These are phyloP conservation scores for Tuber borchii DNA, from an alignment of 495 filamentous ascomycete species.

Conservation along the genomic window DNA sequence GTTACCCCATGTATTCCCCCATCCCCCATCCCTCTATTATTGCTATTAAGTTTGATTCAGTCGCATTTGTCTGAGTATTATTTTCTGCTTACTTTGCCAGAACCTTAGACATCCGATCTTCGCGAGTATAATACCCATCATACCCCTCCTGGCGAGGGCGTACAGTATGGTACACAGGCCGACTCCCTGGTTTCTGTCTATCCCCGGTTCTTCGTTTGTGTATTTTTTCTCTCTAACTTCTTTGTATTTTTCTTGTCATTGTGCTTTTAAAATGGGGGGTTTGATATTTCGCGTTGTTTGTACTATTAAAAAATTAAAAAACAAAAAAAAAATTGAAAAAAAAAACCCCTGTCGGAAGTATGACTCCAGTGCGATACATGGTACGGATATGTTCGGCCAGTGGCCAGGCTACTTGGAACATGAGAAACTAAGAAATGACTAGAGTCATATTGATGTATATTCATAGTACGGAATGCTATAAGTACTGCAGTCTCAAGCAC, in stretches of 20 bases:
- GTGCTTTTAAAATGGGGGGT: not conserved
- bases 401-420: no score
- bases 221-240: not conserved
- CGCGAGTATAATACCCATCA: not conserved
- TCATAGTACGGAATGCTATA: no score
- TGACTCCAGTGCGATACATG: no score
- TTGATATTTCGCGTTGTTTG: not conserved
- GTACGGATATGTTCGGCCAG: no score
- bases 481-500: no score
- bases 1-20: not conserved
- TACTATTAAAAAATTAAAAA: not conserved
- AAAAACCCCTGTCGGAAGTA: no score
- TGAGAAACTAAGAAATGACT: no score
- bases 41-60: not conserved
- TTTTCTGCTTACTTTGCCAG: not conserved
- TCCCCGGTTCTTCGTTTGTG: not conserved
- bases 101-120: not conserved
- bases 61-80: not conserved
- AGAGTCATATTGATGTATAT: no score
- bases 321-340: not conserved
- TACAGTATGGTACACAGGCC: not conserved
- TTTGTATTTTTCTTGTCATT: not conserved
- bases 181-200: not conserved
- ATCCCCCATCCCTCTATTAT: not conserved
- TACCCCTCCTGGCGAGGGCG: not conserved